Conservation (phyloP, 2,329 filamentous ascomycete species). For the Xylaria hypoxylon region DNA sequence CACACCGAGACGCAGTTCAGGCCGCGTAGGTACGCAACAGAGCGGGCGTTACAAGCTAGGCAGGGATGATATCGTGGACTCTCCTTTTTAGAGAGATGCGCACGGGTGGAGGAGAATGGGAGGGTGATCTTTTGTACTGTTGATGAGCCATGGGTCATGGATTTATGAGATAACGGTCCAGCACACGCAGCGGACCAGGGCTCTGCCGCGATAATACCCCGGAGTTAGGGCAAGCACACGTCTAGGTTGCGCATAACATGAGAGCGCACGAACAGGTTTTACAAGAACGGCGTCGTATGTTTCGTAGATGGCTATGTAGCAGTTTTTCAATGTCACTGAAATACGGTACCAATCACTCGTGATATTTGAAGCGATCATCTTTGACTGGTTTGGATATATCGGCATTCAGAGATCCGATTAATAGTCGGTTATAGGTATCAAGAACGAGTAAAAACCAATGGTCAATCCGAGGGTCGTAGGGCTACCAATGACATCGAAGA, state of each 20-base stretch:
- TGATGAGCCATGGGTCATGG: constrained; percentile 28
- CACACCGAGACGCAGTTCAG: constrained; percentile 62
- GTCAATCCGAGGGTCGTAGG: constrained; percentile 1
- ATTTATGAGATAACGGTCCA: constrained; percentile 36
- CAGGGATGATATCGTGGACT: constrained; percentile 85
- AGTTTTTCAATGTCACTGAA: constrained; percentile 21
- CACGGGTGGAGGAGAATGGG: background rate
- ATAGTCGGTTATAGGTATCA: background rate
- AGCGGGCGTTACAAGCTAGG: constrained; percentile 78
- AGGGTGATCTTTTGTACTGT: background rate
- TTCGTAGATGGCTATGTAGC: constrained; percentile 40
- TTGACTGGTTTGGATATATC: background rate
- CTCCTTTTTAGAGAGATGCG: constrained; percentile 60
- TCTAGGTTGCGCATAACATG: constrained; percentile 30
- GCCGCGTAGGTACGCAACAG: constrained; percentile 63
- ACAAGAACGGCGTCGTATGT: constrained; percentile 31
- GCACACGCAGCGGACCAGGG: constrained; percentile 27
- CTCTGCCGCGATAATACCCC: constrained; percentile 42
- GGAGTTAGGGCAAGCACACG: constrained; percentile 43
- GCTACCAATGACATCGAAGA: constrained; percentile 22
- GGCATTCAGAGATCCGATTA: background rate
- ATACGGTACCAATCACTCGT: background rate
- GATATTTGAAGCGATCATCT: background rate
- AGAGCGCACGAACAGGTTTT: constrained; percentile 26
- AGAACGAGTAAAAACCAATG: background rate